Base-by-base conservation (phyloP, 352 stramenopile species). In the Pythium pyrilobum region DNA sequence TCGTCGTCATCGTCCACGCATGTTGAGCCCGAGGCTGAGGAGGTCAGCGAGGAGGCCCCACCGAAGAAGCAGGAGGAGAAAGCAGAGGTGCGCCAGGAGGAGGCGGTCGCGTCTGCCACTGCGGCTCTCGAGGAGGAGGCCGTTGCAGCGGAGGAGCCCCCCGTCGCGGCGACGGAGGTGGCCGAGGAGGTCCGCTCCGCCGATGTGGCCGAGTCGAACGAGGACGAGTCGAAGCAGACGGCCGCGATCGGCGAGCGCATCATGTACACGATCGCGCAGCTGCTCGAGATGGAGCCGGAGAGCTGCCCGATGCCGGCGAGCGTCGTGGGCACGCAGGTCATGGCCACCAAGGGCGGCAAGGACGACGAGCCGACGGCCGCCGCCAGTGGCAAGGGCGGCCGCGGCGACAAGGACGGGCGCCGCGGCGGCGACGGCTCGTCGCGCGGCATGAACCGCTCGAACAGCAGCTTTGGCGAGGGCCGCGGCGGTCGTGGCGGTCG, bases 251-350 rank as follows among this genome's bases (percentile, higher is more conserved):
- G 79, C 11, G 72, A 73, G 44, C 77, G 78, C 36, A 80, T 89
- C 61, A 71, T 86, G 40, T 92, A 89, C 65, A 87, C 81, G 20
- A 87, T 92, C 39, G 74, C 81, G 21, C 67, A 88, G 53, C 52
- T 92, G 48, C 66, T 92, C 0, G 73, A 83, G 60, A 75, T 92
- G 66, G 77, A 89, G 45, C 78, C 78, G 6, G 69, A 76, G 41
- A 54, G 52, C 27, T 87, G 71, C 15, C 61, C 61, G 11, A 74
- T 89, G 39, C 81, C 81, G 6, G 53, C 71, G 11, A 55, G 71
- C 12, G 68, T 92, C 20, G 69, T 84, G 28, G 69, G 67, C 2
- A 69, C 74, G 45, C 52, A 79, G 6, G 63, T 86, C 50, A 63
- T 67, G 7, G 64, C 68, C 8, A 70, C 74, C 40, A 84, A 77